These are phyloP conservation scores for Mycena crocata DNA, from an alignment of 768 basidiomycete genomes.

Conservation along the genomic window DNA sequence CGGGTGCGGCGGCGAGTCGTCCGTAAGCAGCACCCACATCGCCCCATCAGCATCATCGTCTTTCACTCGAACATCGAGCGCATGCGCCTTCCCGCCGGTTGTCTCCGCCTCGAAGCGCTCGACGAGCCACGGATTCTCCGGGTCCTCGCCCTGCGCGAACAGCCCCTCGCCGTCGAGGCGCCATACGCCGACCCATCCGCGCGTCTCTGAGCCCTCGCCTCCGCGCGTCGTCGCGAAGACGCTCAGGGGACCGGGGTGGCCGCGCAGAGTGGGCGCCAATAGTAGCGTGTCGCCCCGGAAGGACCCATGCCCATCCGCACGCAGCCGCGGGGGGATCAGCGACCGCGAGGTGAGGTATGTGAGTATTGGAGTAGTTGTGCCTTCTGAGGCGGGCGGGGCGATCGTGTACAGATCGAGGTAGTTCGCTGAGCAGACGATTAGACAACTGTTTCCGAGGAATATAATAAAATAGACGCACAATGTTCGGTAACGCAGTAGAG, in stretches of 20 bases:
- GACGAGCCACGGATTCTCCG: slow-evolving; percentile 39
- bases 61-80: slow-evolving; percentile 56
- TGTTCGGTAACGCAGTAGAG: slow-evolving; percentile 67
- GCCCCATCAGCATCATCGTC: slow-evolving; percentile 38
- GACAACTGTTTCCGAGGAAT: no score
- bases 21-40: slow-evolving; percentile 62
- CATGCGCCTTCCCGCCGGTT: slow-evolving; percentile 64
- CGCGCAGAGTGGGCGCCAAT: slow-evolving; percentile 49
- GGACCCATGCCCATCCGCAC: slow-evolving; percentile 10
- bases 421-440: no score
- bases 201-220: slow-evolving; percentile 39
- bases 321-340: slow-evolving; percentile 38
- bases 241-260: slow-evolving; percentile 49
- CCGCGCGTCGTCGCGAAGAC: slow-evolving; percentile 64
- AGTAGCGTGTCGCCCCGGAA: slow-evolving; percentile 42
- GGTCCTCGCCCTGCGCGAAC: slow-evolving; percentile 37
- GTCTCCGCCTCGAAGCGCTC: slow-evolving; percentile 59
- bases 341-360: slow-evolving; percentile 38
- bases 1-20: slow-evolving; percentile 53
- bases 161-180: slow-evolving; percentile 52
- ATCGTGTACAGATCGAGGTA: slow-evolving; percentile 59
- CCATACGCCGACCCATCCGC: slow-evolving; percentile 59
- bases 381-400: slow-evolving; percentile 10
- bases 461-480: slow-evolving; percentile 44
- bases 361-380: slow-evolving; percentile 29